Conservation (phyloP, 2,329 filamentous ascomycete genomes). For the Acrocalymma vagum region DNA sequence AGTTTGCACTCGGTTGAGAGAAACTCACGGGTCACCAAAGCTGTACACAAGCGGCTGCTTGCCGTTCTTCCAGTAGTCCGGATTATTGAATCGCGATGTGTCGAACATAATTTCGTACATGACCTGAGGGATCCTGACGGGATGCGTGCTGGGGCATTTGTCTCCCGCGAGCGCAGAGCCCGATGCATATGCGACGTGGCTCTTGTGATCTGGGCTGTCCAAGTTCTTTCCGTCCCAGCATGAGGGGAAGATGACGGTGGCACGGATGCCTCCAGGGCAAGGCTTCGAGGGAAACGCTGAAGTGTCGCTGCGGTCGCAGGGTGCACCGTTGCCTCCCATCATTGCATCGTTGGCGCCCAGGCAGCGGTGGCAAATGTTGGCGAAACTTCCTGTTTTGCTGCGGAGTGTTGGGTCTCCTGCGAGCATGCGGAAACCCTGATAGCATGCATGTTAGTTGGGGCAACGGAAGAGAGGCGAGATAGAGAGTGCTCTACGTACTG, state of each 20-base stretch:
- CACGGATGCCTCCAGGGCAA: constrained; percentile 78
- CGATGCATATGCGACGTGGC: constrained; percentile 71
- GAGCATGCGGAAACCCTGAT: constrained; percentile 39
- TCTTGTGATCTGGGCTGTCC: constrained; percentile 64
- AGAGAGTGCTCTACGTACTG: too few relatives aligned
- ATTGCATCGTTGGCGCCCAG: constrained; percentile 17
- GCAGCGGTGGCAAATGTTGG: constrained; percentile 44
- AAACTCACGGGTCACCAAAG: constrained; percentile 33
- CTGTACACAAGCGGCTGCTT: constrained; percentile 39
- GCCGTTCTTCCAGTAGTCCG: constrained; percentile 27
- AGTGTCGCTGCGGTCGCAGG: constrained; percentile 34
- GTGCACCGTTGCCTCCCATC: constrained; percentile 30
- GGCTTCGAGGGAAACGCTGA: constrained; percentile 67
- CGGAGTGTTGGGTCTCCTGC: constrained; percentile 33
- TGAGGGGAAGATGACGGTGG: constrained; percentile 75
- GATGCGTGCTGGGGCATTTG: constrained; percentile 52
- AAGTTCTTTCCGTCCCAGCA: constrained; percentile 72
- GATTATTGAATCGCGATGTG: constrained; percentile 37
- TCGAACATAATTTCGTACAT: constrained; percentile 59
- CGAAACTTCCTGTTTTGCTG: constrained; percentile 23
- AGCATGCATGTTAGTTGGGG: too few relatives aligned
- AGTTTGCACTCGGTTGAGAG: background rate
- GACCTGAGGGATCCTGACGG: constrained; percentile 56
- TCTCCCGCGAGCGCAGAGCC: constrained; percentile 51
- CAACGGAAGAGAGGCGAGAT: too few relatives aligned